These are phyloP conservation scores for Thalassiosira livingstoniorum DNA, from an alignment of 352 stramenopile species.

Conservation along the genomic window DNA sequence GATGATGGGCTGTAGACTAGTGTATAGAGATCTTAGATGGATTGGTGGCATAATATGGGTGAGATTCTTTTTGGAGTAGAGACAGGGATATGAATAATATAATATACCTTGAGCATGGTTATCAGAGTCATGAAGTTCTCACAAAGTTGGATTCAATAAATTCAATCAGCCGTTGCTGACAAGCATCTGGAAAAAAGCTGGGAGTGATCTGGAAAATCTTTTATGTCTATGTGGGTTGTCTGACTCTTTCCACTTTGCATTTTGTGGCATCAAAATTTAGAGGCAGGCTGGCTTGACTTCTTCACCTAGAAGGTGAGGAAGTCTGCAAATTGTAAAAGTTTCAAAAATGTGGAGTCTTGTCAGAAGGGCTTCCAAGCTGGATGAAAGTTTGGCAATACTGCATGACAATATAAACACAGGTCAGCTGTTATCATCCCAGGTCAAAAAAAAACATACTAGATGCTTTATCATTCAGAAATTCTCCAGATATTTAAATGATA, in stretches of 20 bases:
- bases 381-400: neutral
- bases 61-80: neutral
- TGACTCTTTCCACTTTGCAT: neutral
- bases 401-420: neutral
- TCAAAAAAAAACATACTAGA: no score
- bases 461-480: no score
- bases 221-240: neutral
- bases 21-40: constrained; percentile 11
- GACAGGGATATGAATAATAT: constrained; percentile 10
- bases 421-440: no score
- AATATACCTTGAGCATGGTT: constrained; percentile 21
- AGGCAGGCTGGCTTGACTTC: neutral
- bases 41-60: constrained; percentile 1
- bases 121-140: constrained; percentile 42
- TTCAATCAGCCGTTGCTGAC: neutral
- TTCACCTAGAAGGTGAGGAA: neutral
- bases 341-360: neutral
- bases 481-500: no score
- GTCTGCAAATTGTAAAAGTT: neutral
- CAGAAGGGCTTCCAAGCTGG: neutral
- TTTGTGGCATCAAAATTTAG: neutral
- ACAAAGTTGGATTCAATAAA: neutral
- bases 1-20: constrained; percentile 7
- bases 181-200: neutral
- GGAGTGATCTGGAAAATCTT: neutral